Evolutionary conservation across 1,284 basidiomycete genomes (phyloP).

Genomic region (Omphalotus olearius): DNA sequence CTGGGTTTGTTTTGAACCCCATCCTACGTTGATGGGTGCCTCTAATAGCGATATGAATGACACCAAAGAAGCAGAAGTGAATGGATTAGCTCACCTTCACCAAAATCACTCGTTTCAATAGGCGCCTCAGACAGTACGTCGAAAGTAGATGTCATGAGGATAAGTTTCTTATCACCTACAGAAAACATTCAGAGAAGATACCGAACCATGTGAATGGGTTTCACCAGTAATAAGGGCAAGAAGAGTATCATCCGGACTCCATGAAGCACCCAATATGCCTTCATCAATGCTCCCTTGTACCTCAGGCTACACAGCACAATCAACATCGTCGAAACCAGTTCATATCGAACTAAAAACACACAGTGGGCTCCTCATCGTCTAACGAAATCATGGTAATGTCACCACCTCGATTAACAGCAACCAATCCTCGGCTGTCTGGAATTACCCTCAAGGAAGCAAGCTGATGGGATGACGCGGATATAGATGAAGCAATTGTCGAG

Average conservation of each 20-base stretch:
- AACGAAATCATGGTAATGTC: conserved; percentile 71
- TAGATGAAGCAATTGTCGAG: conserved; percentile 24
- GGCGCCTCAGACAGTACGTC: conserved; percentile 82
- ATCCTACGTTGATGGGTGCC: conserved; percentile 91
- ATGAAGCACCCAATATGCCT: conserved; percentile 79
- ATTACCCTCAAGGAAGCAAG: conserved; percentile 63
- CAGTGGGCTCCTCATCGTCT: conserved; percentile 46
- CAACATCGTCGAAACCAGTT: conserved; percentile 2
- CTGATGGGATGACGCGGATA: conserved; percentile 31
- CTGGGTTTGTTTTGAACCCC: conserved; percentile 97
- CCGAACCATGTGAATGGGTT: conserved; percentile 13
- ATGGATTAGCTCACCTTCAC: conserved; percentile 56
- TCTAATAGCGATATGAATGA: conserved; percentile 41
- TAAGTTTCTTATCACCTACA: conserved; percentile 72
- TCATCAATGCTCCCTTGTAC: conserved; percentile 85
- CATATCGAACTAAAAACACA: conserved; percentile 22
- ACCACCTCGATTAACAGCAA: conserved; percentile 65
- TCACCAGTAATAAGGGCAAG: conserved; percentile 77
- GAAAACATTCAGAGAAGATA: neutral
- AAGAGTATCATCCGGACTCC: conserved; percentile 90
- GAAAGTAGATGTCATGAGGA: conserved; percentile 88
- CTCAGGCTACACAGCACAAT: conserved; percentile 46
- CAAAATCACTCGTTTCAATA: conserved; percentile 75
- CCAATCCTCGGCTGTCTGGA: conserved; percentile 61
- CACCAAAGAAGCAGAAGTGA: conserved; percentile 7